Conservation (phyloP, 2,329 filamentous ascomycete species). For the Xylaria digitata region DNA sequence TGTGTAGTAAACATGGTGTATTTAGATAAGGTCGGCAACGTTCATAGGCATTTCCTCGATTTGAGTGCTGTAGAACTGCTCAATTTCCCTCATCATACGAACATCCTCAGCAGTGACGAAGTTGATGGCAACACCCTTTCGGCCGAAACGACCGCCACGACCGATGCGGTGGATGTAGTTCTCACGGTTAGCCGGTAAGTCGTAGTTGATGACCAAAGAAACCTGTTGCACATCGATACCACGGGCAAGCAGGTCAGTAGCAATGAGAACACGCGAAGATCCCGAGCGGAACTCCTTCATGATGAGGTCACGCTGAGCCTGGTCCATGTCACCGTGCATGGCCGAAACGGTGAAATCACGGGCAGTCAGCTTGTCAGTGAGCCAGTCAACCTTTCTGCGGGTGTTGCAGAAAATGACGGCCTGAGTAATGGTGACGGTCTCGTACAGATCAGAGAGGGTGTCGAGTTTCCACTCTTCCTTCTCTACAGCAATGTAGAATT, state of each 20-base stretch:
- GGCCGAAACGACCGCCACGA: constrained; percentile 99
- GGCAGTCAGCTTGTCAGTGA: constrained; percentile 98
- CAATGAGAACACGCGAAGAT: constrained; percentile 97
- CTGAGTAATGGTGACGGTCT: constrained; percentile 99
- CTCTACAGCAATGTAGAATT: constrained; percentile 99
- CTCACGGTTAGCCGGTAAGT: constrained; percentile 97
- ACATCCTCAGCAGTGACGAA: constrained; percentile 99
- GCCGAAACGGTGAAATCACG: constrained; percentile 99
- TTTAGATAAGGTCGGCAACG: constrained; percentile 80
- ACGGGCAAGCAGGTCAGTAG: constrained; percentile 96
- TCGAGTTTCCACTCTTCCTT: constrained; percentile 99
- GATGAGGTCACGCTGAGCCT: constrained; percentile 96
- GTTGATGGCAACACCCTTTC: constrained; percentile 99
- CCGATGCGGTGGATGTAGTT: constrained; percentile 99
- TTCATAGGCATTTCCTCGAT: constrained; percentile 99
- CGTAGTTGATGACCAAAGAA: constrained; percentile 99
- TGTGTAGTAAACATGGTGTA: constrained; percentile 34
- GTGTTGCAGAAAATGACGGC: constrained; percentile 99
- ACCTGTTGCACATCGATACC: constrained; percentile 99
- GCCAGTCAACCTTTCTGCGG: constrained; percentile 99
- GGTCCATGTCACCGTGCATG: constrained; percentile 99
- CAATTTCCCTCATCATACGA: constrained; percentile 99
- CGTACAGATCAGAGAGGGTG: constrained; percentile 97
- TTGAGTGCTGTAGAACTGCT: constrained; percentile 99
- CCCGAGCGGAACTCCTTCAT: constrained; percentile 99